Evolutionary conservation across 306 rosid species (phyloP).

Genomic region (Ormosia semicastrata): DNA sequence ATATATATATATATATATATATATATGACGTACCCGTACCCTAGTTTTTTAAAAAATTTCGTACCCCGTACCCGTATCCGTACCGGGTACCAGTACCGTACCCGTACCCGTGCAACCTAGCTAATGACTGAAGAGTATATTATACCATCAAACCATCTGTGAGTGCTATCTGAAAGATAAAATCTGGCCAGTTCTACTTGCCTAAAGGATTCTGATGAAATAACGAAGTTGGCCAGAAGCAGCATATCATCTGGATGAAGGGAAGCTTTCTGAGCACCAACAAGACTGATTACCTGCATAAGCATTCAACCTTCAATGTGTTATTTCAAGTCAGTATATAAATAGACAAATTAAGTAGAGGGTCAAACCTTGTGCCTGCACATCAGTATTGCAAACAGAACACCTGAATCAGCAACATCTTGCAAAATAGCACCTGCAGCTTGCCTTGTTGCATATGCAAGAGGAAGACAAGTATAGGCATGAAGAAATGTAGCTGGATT

Average conservation of each 20-base stretch:
- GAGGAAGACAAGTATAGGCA: constrained; percentile 98
- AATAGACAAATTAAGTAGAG: not conserved
- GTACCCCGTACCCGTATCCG: too few relatives aligned
- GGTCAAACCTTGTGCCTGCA: constrained; percentile 85
- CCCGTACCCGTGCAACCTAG: too few relatives aligned
- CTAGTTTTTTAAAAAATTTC: too few relatives aligned
- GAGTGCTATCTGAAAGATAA: constrained; percentile 10
- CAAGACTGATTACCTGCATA: constrained; percentile 86
- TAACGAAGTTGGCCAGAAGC: constrained; percentile 86
- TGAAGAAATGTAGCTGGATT: constrained; percentile 95
- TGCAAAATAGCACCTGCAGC: constrained; percentile 97
- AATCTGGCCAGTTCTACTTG: constrained; percentile 40
- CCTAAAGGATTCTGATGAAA: constrained; percentile 98
- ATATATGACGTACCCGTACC: too few relatives aligned
- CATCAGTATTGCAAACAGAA: constrained; percentile 90
- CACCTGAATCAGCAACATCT: constrained; percentile 93
- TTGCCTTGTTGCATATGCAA: constrained; percentile 90
- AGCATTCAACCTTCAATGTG: constrained; percentile 34
- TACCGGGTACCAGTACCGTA: too few relatives aligned
- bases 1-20: too few relatives aligned
- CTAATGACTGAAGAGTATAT: constrained; percentile 9
- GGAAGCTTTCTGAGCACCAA: constrained; percentile 98
- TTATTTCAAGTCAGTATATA: constrained; percentile 26
- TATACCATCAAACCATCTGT: not conserved
- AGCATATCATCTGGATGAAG: constrained; percentile 98